Percentiles rank a stretch among this genome's conserved stretches.
Conservation (phyloP, 768 basidiomycete species). For the Mycena leptocephala region DNA sequence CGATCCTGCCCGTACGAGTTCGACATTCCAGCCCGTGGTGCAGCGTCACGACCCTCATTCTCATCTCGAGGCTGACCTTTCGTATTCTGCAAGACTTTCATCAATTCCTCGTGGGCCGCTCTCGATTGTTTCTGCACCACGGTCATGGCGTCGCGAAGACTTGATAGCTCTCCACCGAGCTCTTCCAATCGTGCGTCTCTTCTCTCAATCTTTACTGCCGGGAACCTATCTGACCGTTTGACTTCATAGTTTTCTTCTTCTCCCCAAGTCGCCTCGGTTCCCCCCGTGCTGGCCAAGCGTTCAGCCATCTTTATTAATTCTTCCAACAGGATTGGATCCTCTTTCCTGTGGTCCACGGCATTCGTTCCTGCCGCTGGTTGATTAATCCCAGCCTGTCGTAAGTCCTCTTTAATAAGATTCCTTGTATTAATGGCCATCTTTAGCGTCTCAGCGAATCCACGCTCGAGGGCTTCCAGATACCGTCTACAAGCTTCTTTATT, state of each 20-base stretch:
- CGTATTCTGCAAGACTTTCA: neutral
- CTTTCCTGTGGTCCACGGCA: neutral
- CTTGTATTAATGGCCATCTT: slow-evolving; percentile 15
- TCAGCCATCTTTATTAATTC: slow-evolving; percentile 26
- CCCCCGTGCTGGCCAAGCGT: slow-evolving; percentile 2
- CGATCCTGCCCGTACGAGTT: slow-evolving; percentile 13
- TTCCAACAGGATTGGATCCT: slow-evolving; percentile 24
- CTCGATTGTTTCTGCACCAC: too few relatives aligned
- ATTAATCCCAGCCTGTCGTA: neutral
- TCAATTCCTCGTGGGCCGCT: too few relatives aligned
- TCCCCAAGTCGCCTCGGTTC: slow-evolving; percentile 12
- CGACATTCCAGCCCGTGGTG: neutral
- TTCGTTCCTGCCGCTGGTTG: neutral
- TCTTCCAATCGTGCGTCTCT: slow-evolving; percentile 20
- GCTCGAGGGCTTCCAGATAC: slow-evolving; percentile 16
- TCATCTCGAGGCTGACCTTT: neutral
- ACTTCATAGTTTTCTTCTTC: neutral
- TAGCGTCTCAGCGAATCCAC: slow-evolving; percentile 15
- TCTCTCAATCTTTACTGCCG: slow-evolving; percentile 15
- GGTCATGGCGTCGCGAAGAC: slow-evolving; percentile 7
- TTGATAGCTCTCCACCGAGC: slow-evolving; percentile 5
- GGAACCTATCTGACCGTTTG: slow-evolving; percentile 21
- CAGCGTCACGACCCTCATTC: neutral
- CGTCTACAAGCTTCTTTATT: slow-evolving; percentile 23
- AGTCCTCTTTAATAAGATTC: slow-evolving; percentile 15